These are phyloP conservation scores for Aspergillus diversus DNA, from an alignment of 495 filamentous ascomycete genomes.

Conservation along the genomic window DNA sequence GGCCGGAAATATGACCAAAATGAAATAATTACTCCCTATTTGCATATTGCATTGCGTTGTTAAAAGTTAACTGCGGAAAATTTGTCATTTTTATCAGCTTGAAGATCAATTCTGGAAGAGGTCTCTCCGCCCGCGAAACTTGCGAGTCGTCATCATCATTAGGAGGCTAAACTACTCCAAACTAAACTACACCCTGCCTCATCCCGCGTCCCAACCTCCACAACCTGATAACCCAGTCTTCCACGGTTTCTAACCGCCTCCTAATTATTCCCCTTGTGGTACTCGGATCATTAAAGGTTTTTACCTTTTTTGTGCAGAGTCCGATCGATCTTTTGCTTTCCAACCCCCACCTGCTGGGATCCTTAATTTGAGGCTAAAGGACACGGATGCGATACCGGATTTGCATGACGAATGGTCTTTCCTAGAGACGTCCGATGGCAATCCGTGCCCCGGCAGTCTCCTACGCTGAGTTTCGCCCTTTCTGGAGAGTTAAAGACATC, in stretches of 20 bases:
- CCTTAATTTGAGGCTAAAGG: constrained; percentile 20
- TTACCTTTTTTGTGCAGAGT: constrained; percentile 3
- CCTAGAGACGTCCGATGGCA: constrained; percentile 48
- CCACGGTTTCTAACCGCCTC: background rate
- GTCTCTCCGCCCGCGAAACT: constrained; percentile 1
- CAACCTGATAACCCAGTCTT: constrained; percentile 1
- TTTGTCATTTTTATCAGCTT: background rate
- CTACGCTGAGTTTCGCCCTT: constrained; percentile 22
- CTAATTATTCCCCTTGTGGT: background rate
- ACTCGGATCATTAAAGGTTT: background rate
- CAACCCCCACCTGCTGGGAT: constrained; percentile 5
- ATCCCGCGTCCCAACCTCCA: constrained; percentile 25
- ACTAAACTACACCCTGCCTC: constrained; percentile 16
- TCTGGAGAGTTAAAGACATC: constrained; percentile 32
- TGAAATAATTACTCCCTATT: background rate
- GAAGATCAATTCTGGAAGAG: background rate
- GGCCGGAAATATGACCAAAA: background rate
- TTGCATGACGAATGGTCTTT: constrained; percentile 51
- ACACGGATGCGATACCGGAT: constrained; percentile 43
- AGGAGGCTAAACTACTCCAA: constrained; percentile 18
- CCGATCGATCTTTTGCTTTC: background rate
- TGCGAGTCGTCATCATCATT: constrained; percentile 22
- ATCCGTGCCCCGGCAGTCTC: constrained; percentile 44
- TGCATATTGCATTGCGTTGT: background rate
- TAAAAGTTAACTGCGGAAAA: background rate